Percentiles rank a stretch among this genome's conserved stretches.
Conservation (phyloP, 257 asterid species). For the Solanum boliviense region DNA sequence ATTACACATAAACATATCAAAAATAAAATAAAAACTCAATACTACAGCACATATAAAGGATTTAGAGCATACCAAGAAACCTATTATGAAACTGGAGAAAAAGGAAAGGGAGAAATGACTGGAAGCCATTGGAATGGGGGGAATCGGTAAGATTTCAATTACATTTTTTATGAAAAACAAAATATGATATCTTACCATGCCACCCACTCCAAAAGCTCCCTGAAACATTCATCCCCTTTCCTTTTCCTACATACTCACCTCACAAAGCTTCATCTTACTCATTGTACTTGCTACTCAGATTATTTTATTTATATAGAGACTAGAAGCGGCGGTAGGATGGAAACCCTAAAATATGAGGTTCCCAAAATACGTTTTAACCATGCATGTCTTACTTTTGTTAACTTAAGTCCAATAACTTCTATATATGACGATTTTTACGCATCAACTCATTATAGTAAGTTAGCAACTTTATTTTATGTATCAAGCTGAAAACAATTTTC, state of each 20-base stretch:
- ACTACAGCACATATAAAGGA: background rate
- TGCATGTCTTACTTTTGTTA: background rate
- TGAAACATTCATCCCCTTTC: background rate
- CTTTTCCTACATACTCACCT: background rate
- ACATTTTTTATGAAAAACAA: background rate
- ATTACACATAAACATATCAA: background rate
- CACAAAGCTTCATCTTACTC: background rate
- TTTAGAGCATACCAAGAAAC: background rate
- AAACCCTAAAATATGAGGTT: background rate
- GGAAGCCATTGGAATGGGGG: background rate
- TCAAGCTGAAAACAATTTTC: background rate
- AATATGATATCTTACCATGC: background rate
- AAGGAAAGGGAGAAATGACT: background rate
- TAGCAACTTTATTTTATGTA: background rate
- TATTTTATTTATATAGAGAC: background rate
- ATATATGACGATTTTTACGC: background rate
- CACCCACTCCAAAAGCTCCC: background rate
- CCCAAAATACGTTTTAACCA: background rate
- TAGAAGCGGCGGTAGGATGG: too few relatives aligned
- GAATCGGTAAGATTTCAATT: background rate
- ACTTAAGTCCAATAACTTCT: background rate
- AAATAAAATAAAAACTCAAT: background rate
- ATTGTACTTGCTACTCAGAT: background rate
- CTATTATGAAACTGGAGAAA: background rate
- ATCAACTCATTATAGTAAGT: background rate